Evolutionary conservation across 768 basidiomycete genomes (phyloP).

Genomic region (Cubamyces sp.): DNA sequence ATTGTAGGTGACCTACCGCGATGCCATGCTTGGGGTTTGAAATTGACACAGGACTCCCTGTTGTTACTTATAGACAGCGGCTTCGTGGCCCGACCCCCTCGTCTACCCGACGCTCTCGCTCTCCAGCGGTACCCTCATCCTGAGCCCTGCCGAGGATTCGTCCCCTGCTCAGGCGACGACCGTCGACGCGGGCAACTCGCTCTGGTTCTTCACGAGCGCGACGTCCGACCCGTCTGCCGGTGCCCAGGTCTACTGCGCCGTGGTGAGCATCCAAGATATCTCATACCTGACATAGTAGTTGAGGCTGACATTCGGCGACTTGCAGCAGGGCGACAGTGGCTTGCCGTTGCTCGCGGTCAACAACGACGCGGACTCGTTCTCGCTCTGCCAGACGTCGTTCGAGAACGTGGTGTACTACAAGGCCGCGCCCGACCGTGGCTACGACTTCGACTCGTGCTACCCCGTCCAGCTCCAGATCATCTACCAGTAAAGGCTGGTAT

Average conservation of each 20-base stretch:
- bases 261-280: slow-evolving; percentile 25
- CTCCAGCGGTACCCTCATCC: slow-evolving; percentile 42
- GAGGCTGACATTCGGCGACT: slow-evolving; percentile 22
- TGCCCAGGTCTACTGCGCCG: slow-evolving; percentile 43
- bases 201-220: slow-evolving; percentile 45
- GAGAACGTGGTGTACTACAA: slow-evolving; percentile 33
- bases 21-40: not conserved
- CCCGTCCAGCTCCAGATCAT: slow-evolving; percentile 30
- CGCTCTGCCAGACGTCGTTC: slow-evolving; percentile 20
- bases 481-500: not conserved
- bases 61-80: slow-evolving; percentile 44
- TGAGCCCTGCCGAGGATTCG: slow-evolving; percentile 31
- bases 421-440: slow-evolving; percentile 22
- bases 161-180: slow-evolving; percentile 44
- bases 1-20: slow-evolving; percentile 40
- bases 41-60: not conserved
- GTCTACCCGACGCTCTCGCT: slow-evolving; percentile 49
- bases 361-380: slow-evolving; percentile 27
- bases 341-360: slow-evolving; percentile 30
- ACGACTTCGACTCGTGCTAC: slow-evolving; percentile 30
- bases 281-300: not conserved
- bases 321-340: slow-evolving; percentile 27
- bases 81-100: slow-evolving; percentile 51
- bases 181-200: slow-evolving; percentile 35
- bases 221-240: slow-evolving; percentile 30